Percentiles rank a stretch among this genome's conserved stretches.
Conservation (phyloP, 2,329 filamentous ascomycete species). For the Penicillium sclerotigenum region DNA sequence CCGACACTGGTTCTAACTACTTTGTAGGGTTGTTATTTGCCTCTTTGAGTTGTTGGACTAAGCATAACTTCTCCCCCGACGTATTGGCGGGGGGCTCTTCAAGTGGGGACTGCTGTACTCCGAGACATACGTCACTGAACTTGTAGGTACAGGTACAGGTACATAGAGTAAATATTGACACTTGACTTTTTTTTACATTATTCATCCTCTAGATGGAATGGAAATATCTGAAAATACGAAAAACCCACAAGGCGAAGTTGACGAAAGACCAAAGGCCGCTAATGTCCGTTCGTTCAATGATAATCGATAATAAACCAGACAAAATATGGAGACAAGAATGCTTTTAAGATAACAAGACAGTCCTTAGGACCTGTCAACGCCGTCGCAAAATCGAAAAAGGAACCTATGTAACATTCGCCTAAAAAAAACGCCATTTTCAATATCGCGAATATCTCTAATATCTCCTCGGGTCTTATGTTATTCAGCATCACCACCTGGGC, state of each 20-base stretch:
- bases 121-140: slow-evolving; percentile 23
- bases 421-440: slow-evolving; percentile 3
- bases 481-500: background rate
- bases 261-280: no score
- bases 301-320: background rate
- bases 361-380: background rate
- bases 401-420: background rate
- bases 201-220: background rate
- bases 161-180: background rate
- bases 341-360: background rate
- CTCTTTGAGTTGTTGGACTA: slow-evolving; percentile 1
- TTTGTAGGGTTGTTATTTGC: background rate
- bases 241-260: background rate
- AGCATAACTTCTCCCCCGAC: slow-evolving; percentile 5
- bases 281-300: background rate
- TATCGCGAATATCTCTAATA: background rate
- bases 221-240: background rate
- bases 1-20: background rate
- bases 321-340: slow-evolving; percentile 9
- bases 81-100: slow-evolving; percentile 23
- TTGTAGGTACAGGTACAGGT: no score
- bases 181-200: background rate
- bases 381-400: background rate
- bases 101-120: slow-evolving; percentile 28
- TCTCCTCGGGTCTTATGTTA: background rate